phyloP scores from a whole-genome alignment of 345 rosid genomes.

The Limnanthes douglasii region DNA sequence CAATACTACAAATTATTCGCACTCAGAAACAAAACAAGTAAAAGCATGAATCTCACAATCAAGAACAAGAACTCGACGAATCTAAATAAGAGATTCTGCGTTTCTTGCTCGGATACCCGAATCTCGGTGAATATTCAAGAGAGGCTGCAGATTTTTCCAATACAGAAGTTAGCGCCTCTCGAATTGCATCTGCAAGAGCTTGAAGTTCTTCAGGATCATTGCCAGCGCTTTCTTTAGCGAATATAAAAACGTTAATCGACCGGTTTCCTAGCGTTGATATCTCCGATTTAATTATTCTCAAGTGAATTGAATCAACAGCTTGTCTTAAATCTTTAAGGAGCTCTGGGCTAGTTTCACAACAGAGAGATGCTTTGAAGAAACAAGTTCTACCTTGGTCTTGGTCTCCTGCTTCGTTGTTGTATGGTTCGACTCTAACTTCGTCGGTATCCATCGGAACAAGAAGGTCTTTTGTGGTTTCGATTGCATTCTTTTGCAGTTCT shows the following conservation, averaged over 20 bases:
- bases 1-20: no score
- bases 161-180: conserved; percentile 20
- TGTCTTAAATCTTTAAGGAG: conserved; percentile 30
- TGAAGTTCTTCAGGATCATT: conserved; percentile 7
- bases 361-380: conserved; percentile 29
- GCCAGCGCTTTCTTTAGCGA: conserved; percentile 9
- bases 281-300: conserved; percentile 28
- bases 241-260: conserved; percentile 28
- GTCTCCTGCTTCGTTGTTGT: conserved; percentile 5
- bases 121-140: conserved; percentile 22
- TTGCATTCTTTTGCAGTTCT: conserved; percentile 30
- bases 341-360: conserved; percentile 40
- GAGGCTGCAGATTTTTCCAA: conserved; percentile 26
- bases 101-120: conserved; percentile 24
- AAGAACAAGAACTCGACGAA: conserved; percentile 32
- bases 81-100: conserved; percentile 23
- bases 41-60: no score
- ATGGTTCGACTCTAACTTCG: conserved; percentile 33
- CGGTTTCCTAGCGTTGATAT: conserved; percentile 38
- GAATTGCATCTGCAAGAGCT: conserved; percentile 13
- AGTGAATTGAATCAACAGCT: conserved; percentile 27
- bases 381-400: no score
- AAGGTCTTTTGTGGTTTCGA: conserved; percentile 26
- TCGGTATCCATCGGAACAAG: conserved; percentile 38
- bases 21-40: no score